Base-by-base conservation (phyloP, 768 basidiomycete genomes). In the Hygrophorus pudorinus region DNA sequence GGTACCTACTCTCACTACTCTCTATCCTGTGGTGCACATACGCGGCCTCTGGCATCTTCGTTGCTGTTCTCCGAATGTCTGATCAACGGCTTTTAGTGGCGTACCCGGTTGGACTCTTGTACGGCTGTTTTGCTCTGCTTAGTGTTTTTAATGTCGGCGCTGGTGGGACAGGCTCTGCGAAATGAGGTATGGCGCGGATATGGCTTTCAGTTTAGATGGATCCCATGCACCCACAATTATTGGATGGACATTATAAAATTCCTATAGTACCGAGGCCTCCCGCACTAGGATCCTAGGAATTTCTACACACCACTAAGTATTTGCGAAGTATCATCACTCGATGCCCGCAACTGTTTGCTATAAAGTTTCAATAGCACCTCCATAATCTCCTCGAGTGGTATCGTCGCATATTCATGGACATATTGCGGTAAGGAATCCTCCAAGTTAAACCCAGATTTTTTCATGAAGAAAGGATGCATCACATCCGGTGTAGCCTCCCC, bases 1-100 rank as follows among this genome's bases (percentile, higher is more conserved):
- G 94, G 33, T 96, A 94, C 64, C 53, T 92, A 29, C 66, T 98
- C 2, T 84, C 89, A 2, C 61, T 77, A 11, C 51, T 94, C 30
- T 88, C 85, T 2, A 89, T 99, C 51, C 61, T 88, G 36, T 99
- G 96, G 96, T 98, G 92, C 67, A 96, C 96, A 29, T 91, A 94
- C 56, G 78, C 93, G 5, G 94, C 96, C 9, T 93, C 89, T 1
- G 84, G 83, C 11, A 98, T 99, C 45, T 98, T 99, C 54, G 90
- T 94, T 7, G 85, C 89, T 2, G 92, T 97, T 31, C 70, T 99
- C 41, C 78, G 88, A 51, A 93, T 99, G 88, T 90, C 89, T 7
- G 85, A 93, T 51, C 96, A 99, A 60, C 75, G 93, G 38, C 68
- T 97, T 20, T 76, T 99, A 17, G 92, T 99, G 32, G 96, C 93